Percentiles rank a stretch among this genome's conserved stretches.
These are phyloP conservation scores for Talaromyces borbonicus DNA, from an alignment of 495 filamentous ascomycete species.

Conservation along the genomic window DNA sequence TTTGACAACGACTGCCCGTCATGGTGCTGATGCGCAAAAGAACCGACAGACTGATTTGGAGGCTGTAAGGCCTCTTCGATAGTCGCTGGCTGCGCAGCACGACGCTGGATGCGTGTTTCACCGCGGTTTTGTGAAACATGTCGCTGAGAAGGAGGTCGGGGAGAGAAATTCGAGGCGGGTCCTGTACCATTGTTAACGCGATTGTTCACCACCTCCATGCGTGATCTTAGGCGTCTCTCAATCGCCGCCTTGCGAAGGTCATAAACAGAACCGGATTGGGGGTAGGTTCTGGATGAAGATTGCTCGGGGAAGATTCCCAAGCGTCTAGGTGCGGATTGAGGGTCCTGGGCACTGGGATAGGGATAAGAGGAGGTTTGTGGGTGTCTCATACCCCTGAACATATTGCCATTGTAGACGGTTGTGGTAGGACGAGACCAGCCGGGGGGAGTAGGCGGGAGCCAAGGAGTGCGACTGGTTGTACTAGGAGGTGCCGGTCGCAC, in stretches of 20 bases:
- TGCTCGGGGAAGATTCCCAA: neutral
- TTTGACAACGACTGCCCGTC: too few species aligned
- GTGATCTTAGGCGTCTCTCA: neutral
- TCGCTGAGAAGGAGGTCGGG: neutral
- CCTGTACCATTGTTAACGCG: neutral
- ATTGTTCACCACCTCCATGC: neutral
- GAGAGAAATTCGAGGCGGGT: neutral
- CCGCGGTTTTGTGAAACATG: too few species aligned
- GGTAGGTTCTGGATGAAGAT: neutral
- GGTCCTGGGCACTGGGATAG: neutral
- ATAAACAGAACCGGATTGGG: neutral
- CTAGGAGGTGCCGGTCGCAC: neutral
- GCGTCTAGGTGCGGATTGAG: neutral
- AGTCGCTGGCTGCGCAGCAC: neutral
- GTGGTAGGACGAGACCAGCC: constrained; percentile 5
- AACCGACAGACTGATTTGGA: too few species aligned
- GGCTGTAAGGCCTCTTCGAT: too few species aligned
- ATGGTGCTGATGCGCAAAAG: too few species aligned
- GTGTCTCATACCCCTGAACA: constrained; percentile 6
- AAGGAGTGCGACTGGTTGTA: neutral
- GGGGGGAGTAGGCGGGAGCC: neutral
- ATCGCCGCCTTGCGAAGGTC: neutral
- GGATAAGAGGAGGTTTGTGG: neutral
- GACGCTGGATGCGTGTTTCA: too few species aligned
- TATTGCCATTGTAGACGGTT: constrained; percentile 1